phyloP scores from a whole-genome alignment of 371 early-diverging fungal species.

The Phascolomyces articulosus region DNA sequence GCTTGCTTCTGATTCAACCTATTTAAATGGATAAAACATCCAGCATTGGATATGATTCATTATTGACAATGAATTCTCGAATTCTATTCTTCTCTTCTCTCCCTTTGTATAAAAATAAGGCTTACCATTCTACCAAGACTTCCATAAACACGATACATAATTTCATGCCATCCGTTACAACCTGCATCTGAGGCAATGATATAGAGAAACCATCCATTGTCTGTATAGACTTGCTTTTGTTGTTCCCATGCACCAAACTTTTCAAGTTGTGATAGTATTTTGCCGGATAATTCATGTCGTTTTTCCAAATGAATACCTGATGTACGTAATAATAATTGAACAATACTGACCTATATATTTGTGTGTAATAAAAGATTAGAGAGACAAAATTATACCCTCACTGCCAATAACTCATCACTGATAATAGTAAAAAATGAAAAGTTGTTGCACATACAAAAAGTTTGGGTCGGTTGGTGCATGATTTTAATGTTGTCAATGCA shows the following conservation, averaged over 20 bases:
- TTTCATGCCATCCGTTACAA: constrained; percentile 29
- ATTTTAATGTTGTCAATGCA: neutral
- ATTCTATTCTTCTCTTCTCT: too few species aligned
- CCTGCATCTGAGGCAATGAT: constrained; percentile 42
- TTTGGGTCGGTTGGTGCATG: neutral
- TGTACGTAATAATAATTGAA: constrained; percentile 29
- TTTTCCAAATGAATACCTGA: neutral
- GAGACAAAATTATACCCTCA: too few species aligned
- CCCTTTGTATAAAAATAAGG: too few species aligned
- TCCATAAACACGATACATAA: constrained; percentile 32
- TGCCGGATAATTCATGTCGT: neutral
- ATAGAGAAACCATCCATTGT: constrained; percentile 39
- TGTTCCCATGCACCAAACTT: constrained; percentile 35
- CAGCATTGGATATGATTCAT: too few species aligned
- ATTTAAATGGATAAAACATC: too few species aligned
- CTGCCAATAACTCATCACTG: too few species aligned
- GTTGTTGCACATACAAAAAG: neutral
- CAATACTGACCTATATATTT: constrained; percentile 30
- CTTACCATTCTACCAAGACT: constrained; percentile 28
- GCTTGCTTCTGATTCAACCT: constrained; percentile 36
- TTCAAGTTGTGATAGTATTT: neutral
- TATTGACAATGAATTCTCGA: too few species aligned
- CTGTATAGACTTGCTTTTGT: constrained; percentile 7
- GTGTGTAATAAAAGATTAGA: too few species aligned
- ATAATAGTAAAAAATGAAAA: too few species aligned